Base-by-base conservation (phyloP, 2,329 filamentous ascomycete species). In the Tolypocladium ophioglossoides region DNA sequence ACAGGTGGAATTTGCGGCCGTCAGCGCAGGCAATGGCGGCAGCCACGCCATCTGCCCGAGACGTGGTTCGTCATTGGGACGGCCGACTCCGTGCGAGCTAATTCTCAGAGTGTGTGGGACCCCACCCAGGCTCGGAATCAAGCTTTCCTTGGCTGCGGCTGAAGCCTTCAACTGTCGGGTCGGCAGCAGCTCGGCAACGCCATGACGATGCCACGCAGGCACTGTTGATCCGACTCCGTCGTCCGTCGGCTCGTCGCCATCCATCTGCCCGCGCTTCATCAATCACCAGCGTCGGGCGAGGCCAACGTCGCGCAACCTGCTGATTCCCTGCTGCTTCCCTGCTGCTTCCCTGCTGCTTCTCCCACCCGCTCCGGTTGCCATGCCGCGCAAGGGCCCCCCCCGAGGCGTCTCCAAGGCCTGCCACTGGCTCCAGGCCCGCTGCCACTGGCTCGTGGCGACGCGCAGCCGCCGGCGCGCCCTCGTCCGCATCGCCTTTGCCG, bases 401-500 rank as follows among this genome's bases (percentile, higher is more conserved):
- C 44, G 44, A 20, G 44, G 18, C 44, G 30, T 34, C 44, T 12
- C 34, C 27, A 54, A 48, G 37, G 46, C 53, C 8, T 61, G 53
- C 27, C 56, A 57, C 51, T 57, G 57, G 59, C 11, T 55, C 38
- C n/a, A n/a, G n/a, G n/a, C n/a, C n/a, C n/a, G n/a, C 8, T 61
- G 53, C 27, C 56, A 57, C 51, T 57, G 57, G 59, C 11, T 55
- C 38, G 54, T 56, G 27, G 60, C 57, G 22, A 62, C 60, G 20
- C 57, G 60, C 22, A 52, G 49, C 49, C 57, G 59, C 37, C 60
- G 60, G 5, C 57, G 60, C 30, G 51, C 54, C 51, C 24, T 63
- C 35, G 20, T 58, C 35, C 60, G 61, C 20, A 12, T 53, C n/a
- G 55, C 52, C 22, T 1, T 61, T 11, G 44, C 51, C 20, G 38